These are phyloP conservation scores for Aquilaria sinensis DNA, from an alignment of 345 rosid genomes.

Conservation along the genomic window DNA sequence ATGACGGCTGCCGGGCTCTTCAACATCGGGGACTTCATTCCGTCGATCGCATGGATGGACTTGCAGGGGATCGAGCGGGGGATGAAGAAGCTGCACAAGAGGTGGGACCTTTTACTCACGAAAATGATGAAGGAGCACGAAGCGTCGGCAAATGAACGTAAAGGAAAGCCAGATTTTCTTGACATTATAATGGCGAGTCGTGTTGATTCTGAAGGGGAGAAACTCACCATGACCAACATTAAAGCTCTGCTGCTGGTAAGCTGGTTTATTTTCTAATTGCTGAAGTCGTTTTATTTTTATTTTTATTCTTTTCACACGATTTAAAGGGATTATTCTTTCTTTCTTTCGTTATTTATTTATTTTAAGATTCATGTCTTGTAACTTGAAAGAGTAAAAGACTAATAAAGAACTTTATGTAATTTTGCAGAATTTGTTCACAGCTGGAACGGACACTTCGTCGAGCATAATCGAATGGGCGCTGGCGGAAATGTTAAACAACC, in stretches of 20 bases:
- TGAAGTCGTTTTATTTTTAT: no score
- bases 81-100: slow-evolving; percentile 46
- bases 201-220: slow-evolving; percentile 19
- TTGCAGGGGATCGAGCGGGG: slow-evolving; percentile 49
- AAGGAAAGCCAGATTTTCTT: slow-evolving; percentile 49
- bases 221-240: slow-evolving; percentile 33
- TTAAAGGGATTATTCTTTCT: neutral
- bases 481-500: slow-evolving; percentile 39
- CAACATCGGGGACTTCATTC: slow-evolving; percentile 55
- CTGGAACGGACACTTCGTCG: slow-evolving; percentile 63
- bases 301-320: no score
- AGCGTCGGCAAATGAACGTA: slow-evolving; percentile 24
- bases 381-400: no score
- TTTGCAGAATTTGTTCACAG: slow-evolving; percentile 45
- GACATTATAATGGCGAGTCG: slow-evolving; percentile 32
- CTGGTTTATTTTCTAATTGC: no score
- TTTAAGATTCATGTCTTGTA: no score
- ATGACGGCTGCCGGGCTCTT: slow-evolving; percentile 45
- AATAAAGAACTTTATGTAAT: no score
- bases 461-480: slow-evolving; percentile 59
- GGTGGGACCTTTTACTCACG: slow-evolving; percentile 35
- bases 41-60: slow-evolving; percentile 59
- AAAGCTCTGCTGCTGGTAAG: slow-evolving; percentile 55
- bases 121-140: slow-evolving; percentile 47
- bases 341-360: no score